Evolutionary conservation across 768 basidiomycete species (phyloP).

Genomic region (Trametopsis cervina): DNA sequence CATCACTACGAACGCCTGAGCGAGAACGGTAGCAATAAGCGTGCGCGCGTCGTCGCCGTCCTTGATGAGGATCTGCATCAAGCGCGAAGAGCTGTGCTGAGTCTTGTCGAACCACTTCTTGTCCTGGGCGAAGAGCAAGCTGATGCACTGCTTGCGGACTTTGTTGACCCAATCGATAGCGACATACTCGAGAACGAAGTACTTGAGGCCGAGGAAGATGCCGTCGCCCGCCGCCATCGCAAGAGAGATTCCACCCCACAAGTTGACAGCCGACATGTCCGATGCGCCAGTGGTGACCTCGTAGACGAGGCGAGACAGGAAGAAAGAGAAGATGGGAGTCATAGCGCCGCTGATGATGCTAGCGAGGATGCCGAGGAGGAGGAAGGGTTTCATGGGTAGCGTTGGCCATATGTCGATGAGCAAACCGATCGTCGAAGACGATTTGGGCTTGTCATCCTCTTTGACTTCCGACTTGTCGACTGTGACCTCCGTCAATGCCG

Average conservation of each 20-base stretch:
- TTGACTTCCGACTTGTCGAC: constrained; percentile 19
- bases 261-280: constrained; percentile 53
- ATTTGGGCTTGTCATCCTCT: constrained; percentile 17
- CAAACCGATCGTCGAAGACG: constrained; percentile 36
- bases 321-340: constrained; percentile 89
- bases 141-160: constrained; percentile 52
- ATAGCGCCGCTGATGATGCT: constrained; percentile 72
- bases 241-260: constrained; percentile 67
- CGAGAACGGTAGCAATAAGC: constrained; percentile 65
- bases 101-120: constrained; percentile 80
- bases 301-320: constrained; percentile 76
- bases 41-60: constrained; percentile 85
- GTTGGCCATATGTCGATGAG: constrained; percentile 56
- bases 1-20: constrained; percentile 63
- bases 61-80: constrained; percentile 77
- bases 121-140: constrained; percentile 67
- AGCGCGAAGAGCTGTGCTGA: constrained; percentile 46
- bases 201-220: constrained; percentile 66
- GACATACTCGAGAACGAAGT: constrained; percentile 69
- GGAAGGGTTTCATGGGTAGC: constrained; percentile 64
- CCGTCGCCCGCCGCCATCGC: constrained; percentile 73
- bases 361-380: constrained; percentile 63
- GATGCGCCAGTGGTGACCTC: constrained; percentile 68
- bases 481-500: constrained; percentile 17
- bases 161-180: constrained; percentile 69